Percentiles rank a stretch among this genome's conserved stretches.
These are phyloP conservation scores for Gymnopilus dilepis DNA, from an alignment of 768 basidiomycete species.

Conservation along the genomic window DNA sequence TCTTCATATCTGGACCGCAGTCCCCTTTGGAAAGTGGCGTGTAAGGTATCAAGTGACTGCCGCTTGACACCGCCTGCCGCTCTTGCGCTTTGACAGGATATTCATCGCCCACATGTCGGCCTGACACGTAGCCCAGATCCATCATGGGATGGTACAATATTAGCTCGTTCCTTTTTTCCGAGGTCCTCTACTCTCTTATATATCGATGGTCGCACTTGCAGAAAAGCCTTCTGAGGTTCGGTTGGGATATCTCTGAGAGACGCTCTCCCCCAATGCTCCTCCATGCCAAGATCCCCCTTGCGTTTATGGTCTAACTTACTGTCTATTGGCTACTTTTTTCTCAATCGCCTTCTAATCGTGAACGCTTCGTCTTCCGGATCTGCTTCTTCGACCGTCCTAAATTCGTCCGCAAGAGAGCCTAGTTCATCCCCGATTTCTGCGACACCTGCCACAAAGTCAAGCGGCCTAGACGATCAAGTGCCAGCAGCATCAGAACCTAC, in stretches of 20 bases:
- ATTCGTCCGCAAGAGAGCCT: slow-evolving; percentile 5
- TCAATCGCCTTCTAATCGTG: neutral
- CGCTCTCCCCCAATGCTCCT: slow-evolving; percentile 18
- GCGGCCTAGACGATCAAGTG: neutral
- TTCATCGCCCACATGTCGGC: slow-evolving; percentile 39
- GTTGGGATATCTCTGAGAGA: slow-evolving; percentile 20
- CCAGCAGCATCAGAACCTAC: neutral
- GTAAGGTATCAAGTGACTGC: slow-evolving; percentile 39
- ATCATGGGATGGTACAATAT: slow-evolving; percentile 20
- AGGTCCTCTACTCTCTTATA: slow-evolving; percentile 13
- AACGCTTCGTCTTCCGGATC: slow-evolving; percentile 3
- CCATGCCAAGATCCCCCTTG: slow-evolving; percentile 6
- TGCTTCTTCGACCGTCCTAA: slow-evolving; percentile 6
- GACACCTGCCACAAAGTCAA: neutral
- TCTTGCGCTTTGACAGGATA: slow-evolving; percentile 29
- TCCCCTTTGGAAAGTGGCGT: slow-evolving; percentile 28
- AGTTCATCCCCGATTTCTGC: slow-evolving; percentile 1
- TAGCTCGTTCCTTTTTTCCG: slow-evolving; percentile 15
- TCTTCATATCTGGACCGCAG: slow-evolving; percentile 18
- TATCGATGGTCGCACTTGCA: slow-evolving; percentile 19
- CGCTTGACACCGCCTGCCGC: slow-evolving; percentile 25
- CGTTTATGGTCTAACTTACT: slow-evolving; percentile 12
- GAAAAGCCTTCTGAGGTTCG: slow-evolving; percentile 21
- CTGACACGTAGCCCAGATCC: slow-evolving; percentile 35
- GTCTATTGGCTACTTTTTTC: slow-evolving; percentile 6